phyloP scores from a whole-genome alignment of 1,139 yeast species.

The Geotrichum histeridarum region DNA sequence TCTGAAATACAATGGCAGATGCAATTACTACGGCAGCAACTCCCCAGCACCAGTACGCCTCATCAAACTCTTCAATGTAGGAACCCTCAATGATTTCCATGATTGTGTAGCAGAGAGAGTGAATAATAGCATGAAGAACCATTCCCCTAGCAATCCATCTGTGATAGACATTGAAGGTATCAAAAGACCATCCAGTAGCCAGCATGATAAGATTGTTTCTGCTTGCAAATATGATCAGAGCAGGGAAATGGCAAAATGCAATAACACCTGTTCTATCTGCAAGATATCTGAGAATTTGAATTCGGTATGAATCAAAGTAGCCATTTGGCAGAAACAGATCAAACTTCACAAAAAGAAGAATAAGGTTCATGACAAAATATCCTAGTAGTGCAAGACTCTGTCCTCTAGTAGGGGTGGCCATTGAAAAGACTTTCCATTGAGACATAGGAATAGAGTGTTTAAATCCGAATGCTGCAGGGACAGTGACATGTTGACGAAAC shows the following conservation, averaged over 20 bases:
- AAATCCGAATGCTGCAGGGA: constrained; percentile 34
- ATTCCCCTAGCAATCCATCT: constrained; percentile 56
- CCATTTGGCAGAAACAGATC: constrained; percentile 22
- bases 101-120: constrained; percentile 30
- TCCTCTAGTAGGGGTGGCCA: constrained; percentile 33
- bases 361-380: constrained; percentile 30
- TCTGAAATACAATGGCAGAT: constrained; percentile 30
- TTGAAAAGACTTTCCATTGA: constrained; percentile 21
- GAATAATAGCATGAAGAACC: constrained; percentile 44
- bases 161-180: constrained; percentile 55
- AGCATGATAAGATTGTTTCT: constrained; percentile 54
- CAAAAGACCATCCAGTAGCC: constrained; percentile 57
- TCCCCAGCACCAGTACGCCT: constrained; percentile 42
- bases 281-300: constrained; percentile 34
- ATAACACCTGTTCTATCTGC: constrained; percentile 56
- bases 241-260: constrained; percentile 48
- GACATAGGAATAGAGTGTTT: constrained; percentile 31
- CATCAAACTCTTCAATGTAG: constrained; percentile 32
- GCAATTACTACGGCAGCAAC: constrained; percentile 34
- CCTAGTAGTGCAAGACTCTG: constrained; percentile 30
- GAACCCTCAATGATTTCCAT: constrained; percentile 34
- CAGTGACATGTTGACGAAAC: constrained; percentile 29
- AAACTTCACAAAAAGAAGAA: constrained; percentile 24
- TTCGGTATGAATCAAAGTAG: constrained; percentile 15
- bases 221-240: constrained; percentile 54